Conservation (phyloP, 176 grass and related monocot species). For the Cenchrus americanus region DNA sequence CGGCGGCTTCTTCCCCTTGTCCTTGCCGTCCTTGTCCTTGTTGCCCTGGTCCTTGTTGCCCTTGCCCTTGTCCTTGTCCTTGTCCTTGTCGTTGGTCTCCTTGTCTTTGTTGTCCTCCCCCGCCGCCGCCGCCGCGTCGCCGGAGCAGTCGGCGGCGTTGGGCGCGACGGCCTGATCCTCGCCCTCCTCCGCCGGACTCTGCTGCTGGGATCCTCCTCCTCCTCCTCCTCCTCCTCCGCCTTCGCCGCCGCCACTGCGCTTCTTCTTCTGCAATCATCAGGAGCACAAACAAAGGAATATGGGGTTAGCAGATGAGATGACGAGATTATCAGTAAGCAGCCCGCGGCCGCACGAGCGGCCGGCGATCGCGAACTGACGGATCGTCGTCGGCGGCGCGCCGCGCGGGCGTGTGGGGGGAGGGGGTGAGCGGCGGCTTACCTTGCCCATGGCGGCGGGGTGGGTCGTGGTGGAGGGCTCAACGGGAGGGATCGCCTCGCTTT, state of each 20-base stretch:
- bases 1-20: conserved; percentile 26
- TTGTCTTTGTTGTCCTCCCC: conserved; percentile 17
- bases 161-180: neutral
- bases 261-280: conserved; percentile 55
- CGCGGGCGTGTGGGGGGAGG: neutral
- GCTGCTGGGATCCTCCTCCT: neutral
- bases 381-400: neutral
- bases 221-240: neutral
- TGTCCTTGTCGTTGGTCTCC: neutral
- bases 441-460: neutral
- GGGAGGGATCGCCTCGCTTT: too few relatives aligned
- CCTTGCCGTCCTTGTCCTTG: neutral
- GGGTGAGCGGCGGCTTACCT: neutral
- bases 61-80: neutral
- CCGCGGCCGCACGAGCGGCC: neutral
- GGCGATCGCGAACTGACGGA: neutral
- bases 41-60: neutral
- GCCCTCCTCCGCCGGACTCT: conserved; percentile 10
- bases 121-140: neutral
- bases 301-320: neutral
- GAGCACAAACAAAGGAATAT: neutral
- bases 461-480: neutral
- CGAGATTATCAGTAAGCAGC: neutral
- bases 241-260: neutral
- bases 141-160: too few relatives aligned